phyloP scores from a whole-genome alignment of 2,329 filamentous ascomycete genomes.

The Claviceps sp. region DNA sequence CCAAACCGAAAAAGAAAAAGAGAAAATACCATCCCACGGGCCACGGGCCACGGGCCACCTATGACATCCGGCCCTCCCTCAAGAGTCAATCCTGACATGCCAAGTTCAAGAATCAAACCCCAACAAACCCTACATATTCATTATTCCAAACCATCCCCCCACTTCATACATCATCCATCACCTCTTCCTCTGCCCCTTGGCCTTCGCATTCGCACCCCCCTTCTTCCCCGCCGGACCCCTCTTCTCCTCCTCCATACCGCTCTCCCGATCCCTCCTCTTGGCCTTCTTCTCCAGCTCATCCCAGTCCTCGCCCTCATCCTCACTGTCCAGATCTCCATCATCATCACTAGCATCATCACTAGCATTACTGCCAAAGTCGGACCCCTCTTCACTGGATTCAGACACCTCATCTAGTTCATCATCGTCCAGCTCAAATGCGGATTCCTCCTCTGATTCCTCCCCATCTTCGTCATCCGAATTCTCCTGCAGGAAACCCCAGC shows the following conservation, averaged over 20 bases:
- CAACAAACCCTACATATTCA: neutral
- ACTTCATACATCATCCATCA: constrained; percentile 9
- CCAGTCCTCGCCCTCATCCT: constrained; percentile 81
- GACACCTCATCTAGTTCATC: constrained; percentile 73
- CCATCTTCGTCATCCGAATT: constrained; percentile 77
- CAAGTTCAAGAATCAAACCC: neutral
- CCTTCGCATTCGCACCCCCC: constrained; percentile 42
- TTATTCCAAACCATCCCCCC: neutral
- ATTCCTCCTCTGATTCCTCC: constrained; percentile 77
- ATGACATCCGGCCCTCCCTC: too few species aligned
- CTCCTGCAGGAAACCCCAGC: constrained; percentile 82
- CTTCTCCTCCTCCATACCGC: constrained; percentile 41
- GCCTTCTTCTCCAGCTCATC: constrained; percentile 89
- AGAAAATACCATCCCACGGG: too few species aligned
- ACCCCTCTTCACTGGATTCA: constrained; percentile 67
- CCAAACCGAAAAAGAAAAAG: too few species aligned
- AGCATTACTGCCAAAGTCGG: constrained; percentile 85
- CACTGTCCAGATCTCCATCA: constrained; percentile 46
- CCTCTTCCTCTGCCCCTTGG: constrained; percentile 40
- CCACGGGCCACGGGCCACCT: too few species aligned
- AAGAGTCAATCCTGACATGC: neutral
- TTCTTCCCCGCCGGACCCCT: constrained; percentile 41
- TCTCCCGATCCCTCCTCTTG: constrained; percentile 67
- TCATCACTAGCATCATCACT: constrained; percentile 62
- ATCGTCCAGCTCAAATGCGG: constrained; percentile 81